Conservation (phyloP, 1,284 basidiomycete species). For the Puccinia horiana region DNA sequence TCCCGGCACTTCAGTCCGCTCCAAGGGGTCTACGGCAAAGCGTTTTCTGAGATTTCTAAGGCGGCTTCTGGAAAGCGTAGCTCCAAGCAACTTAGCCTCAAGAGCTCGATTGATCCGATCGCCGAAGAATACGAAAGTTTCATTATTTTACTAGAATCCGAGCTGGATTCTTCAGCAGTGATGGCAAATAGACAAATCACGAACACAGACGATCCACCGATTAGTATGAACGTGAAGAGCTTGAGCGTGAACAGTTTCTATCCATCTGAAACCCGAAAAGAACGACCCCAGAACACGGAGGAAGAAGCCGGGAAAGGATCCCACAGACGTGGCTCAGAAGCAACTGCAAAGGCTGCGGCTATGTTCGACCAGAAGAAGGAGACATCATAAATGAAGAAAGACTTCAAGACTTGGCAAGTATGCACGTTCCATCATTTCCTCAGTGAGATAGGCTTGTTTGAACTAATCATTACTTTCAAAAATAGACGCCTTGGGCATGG, state of each 20-base stretch:
- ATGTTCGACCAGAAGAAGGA: neutral
- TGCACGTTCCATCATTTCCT: neutral
- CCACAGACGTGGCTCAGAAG: neutral
- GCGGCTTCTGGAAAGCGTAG: constrained; percentile 5
- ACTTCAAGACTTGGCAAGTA: neutral
- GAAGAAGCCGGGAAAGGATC: neutral
- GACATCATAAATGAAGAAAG: neutral
- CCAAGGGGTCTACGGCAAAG: constrained; percentile 18
- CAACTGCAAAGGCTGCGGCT: neutral
- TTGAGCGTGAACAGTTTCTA: neutral
- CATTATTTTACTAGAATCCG: neutral
- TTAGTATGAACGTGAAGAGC: neutral
- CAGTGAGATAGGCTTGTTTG: neutral
- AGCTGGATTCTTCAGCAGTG: neutral
- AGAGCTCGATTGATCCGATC: constrained; percentile 3
- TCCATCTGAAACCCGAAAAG: neutral
- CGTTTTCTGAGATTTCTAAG: constrained; percentile 20
- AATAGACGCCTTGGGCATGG: neutral
- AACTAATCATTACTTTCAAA: neutral
- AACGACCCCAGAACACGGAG: neutral
- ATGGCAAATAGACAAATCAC: neutral
- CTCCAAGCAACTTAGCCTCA: constrained; percentile 1
- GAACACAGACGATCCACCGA: neutral
- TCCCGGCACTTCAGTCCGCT: constrained; percentile 18
- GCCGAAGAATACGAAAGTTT: constrained; percentile 25